phyloP scores from a whole-genome alignment of 306 rosid species.

The Ormosia emarginata region DNA sequence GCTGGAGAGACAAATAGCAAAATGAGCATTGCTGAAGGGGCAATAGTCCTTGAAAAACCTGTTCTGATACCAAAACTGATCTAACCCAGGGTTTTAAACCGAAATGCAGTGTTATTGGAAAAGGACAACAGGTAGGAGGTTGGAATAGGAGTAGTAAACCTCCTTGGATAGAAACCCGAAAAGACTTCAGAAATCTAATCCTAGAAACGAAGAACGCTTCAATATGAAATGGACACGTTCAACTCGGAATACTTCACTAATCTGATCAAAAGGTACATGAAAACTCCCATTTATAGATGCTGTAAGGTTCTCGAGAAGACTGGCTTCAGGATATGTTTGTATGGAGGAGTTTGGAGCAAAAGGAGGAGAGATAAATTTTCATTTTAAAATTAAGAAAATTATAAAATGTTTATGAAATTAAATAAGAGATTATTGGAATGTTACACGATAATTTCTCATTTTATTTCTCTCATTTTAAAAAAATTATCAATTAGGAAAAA shows the following conservation, averaged over 20 bases:
- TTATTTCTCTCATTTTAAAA: too few relatives aligned
- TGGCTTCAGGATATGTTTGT: not conserved
- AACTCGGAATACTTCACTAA: not conserved
- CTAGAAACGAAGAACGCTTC: not conserved
- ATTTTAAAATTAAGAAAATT: too few relatives aligned
- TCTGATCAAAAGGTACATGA: not conserved
- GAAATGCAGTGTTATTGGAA: not conserved
- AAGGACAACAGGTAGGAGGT: not conserved
- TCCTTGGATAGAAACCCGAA: not conserved
- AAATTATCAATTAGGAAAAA: too few relatives aligned
- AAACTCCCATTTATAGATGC: not conserved
- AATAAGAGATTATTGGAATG: not conserved
- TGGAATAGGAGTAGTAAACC: not conserved
- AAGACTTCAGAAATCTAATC: not conserved
- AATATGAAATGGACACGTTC: not conserved
- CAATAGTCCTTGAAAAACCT: too few relatives aligned
- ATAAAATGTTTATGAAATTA: not conserved
- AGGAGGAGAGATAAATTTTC: not conserved
- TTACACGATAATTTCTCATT: too few relatives aligned
- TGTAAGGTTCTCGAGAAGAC: not conserved
- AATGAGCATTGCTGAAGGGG: too few relatives aligned
- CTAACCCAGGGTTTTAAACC: not conserved
- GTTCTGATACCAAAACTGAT: too few relatives aligned
- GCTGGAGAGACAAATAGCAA: too few relatives aligned
- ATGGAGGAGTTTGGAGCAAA: not conserved